Evolutionary conservation across 441 rosid species (phyloP).

Genomic region (Erodium texanum): DNA sequence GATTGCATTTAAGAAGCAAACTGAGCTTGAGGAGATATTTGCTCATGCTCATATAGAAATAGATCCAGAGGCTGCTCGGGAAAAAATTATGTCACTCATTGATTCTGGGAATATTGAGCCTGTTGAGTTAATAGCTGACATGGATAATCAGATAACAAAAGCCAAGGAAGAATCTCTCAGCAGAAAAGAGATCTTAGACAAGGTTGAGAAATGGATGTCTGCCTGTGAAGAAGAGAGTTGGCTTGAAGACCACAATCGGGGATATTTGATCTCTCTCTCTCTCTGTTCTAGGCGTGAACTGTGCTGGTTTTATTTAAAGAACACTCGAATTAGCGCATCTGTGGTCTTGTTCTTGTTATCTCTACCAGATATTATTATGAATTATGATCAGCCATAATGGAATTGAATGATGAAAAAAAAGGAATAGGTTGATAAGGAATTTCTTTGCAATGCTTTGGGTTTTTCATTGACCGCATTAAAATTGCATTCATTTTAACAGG

Average conservation of each 20-base stretch:
- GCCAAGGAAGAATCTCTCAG: slow-evolving; percentile 89
- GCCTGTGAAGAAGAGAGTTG: slow-evolving; percentile 99
- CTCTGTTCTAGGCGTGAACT: neutral
- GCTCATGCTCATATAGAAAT: slow-evolving; percentile 69
- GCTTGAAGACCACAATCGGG: slow-evolving; percentile 97
- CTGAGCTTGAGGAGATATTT: slow-evolving; percentile 86
- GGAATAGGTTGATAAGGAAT: neutral
- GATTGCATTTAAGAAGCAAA: slow-evolving; percentile 78
- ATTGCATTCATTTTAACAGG: slow-evolving; percentile 43
- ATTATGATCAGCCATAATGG: neutral
- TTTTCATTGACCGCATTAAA: slow-evolving; percentile 3
- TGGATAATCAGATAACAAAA: slow-evolving; percentile 78
- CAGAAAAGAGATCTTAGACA: slow-evolving; percentile 89
- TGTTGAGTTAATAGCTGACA: slow-evolving; percentile 68
- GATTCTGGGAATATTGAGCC: slow-evolving; percentile 89
- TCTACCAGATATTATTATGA: neutral
- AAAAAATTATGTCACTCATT: slow-evolving; percentile 65
- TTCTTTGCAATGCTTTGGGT: neutral
- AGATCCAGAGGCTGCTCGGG: slow-evolving; percentile 77
- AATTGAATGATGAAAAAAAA: too few species aligned
- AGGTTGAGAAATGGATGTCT: slow-evolving; percentile 98
- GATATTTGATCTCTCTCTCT: slow-evolving; percentile 10
- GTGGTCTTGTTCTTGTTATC: neutral
- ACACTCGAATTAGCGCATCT: neutral
- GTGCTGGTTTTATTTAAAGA: neutral